A percentile compares a stretch with the other conserved stretches of the same genome.
Evolutionary conservation across 768 basidiomycete genomes (phyloP).

Genomic region (Trametes sanguinea): DNA sequence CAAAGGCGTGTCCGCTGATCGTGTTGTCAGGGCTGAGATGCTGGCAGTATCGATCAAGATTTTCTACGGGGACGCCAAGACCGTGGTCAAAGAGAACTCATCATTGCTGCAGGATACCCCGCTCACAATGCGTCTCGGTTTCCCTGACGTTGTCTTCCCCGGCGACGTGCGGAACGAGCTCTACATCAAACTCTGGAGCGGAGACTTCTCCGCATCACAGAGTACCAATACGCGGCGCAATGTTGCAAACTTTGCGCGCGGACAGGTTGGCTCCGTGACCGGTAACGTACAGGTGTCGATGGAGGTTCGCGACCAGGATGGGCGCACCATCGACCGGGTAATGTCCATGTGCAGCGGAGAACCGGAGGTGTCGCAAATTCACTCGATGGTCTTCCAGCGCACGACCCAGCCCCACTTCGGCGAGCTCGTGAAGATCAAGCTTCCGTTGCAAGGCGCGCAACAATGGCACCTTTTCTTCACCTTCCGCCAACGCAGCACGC

Average conservation of each 20-base stretch:
- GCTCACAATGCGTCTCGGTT: constrained; percentile 83
- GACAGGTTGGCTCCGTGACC: constrained; percentile 50
- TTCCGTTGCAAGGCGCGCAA: constrained; percentile 67
- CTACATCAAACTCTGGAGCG: constrained; percentile 95
- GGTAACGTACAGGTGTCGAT: constrained; percentile 87
- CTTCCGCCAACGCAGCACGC: constrained; percentile 72
- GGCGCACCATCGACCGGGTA: constrained; percentile 64
- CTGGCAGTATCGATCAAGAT: constrained; percentile 83
- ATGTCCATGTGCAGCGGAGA: constrained; percentile 89
- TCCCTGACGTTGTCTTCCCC: constrained; percentile 95
- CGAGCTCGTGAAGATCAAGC: constrained; percentile 85
- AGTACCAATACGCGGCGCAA: constrained; percentile 53
- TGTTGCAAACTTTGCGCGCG: constrained; percentile 60
- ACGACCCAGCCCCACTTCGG: constrained; percentile 91
- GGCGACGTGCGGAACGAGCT: constrained; percentile 92
- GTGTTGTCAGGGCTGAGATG: constrained; percentile 69
- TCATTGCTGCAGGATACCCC: constrained; percentile 81
- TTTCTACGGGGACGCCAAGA: constrained; percentile 79
- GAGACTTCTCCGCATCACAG: constrained; percentile 71
- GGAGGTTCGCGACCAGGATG: constrained; percentile 81
- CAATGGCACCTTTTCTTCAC: constrained; percentile 94
- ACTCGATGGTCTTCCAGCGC: constrained; percentile 88
- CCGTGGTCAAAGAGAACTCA: constrained; percentile 81
- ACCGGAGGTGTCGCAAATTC: constrained; percentile 73
- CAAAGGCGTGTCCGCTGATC: neutral